These are phyloP conservation scores for Tuber indicum DNA, from an alignment of 495 filamentous ascomycete species.

Conservation along the genomic window DNA sequence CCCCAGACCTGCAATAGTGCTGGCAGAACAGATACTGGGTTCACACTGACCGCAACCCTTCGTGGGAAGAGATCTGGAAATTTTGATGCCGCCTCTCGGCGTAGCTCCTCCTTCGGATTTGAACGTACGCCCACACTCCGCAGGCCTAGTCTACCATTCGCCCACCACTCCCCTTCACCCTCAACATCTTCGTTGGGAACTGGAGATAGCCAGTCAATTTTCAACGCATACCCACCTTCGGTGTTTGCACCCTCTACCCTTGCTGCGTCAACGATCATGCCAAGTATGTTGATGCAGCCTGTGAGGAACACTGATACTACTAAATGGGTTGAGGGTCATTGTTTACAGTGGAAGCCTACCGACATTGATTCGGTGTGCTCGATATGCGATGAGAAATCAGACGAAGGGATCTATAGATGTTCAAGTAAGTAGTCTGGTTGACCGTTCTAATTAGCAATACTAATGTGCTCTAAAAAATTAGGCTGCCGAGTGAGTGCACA, in stretches of 20 bases:
- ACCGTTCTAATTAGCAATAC: slow-evolving; percentile 2
- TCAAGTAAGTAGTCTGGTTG: slow-evolving; percentile 40
- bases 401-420: slow-evolving; percentile 86
- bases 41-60: slow-evolving; percentile 73
- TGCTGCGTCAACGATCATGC: slow-evolving; percentile 97
- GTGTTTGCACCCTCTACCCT: slow-evolving; percentile 93
- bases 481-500: slow-evolving; percentile 73
- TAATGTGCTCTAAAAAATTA: slow-evolving; percentile 23
- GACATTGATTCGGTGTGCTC: slow-evolving; percentile 68
- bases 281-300: slow-evolving; percentile 76
- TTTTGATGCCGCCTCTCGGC: slow-evolving; percentile 73
- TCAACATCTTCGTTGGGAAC: slow-evolving; percentile 69
- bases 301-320: slow-evolving; percentile 79
- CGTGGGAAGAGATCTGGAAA: slow-evolving; percentile 93
- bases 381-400: slow-evolving; percentile 81
- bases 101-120: slow-evolving; percentile 86
- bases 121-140: slow-evolving; percentile 62
- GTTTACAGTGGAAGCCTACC: slow-evolving; percentile 63
- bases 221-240: slow-evolving; percentile 80
- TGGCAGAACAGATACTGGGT: slow-evolving; percentile 85
- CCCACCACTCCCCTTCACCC: slow-evolving; percentile 69
- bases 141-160: slow-evolving; percentile 77
- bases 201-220: slow-evolving; percentile 65
- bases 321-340: slow-evolving; percentile 92
- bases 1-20: slow-evolving; percentile 64